Conservation (phyloP, 2,329 filamentous ascomycete species). For the Cytospora piceicola region DNA sequence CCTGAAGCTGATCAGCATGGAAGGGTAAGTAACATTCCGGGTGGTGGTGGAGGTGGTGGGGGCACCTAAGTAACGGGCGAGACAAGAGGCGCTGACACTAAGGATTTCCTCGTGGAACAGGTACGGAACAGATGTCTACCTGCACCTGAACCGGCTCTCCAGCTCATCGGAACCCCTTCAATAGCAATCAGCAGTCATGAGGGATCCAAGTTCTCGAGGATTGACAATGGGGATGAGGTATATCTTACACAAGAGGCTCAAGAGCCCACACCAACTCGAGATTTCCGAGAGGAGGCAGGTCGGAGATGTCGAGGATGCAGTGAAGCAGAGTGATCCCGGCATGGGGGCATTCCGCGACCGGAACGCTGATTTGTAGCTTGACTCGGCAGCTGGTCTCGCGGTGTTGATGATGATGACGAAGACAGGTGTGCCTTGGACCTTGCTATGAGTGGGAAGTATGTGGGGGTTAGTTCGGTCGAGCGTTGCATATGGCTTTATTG, state of each 20-base stretch:
- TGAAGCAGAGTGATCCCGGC: constrained; percentile 52
- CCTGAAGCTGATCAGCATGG: constrained; percentile 97
- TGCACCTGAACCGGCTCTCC: constrained; percentile 93
- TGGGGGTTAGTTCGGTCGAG: neutral
- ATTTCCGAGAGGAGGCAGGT: constrained; percentile 88
- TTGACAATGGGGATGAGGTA: constrained; percentile 58
- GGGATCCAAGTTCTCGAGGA: constrained; percentile 70
- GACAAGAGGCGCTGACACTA: constrained; percentile 30
- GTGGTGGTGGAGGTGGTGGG: neutral
- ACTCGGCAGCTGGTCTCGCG: neutral
- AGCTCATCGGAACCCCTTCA: constrained; percentile 95
- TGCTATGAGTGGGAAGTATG: neutral
- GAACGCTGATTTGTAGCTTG: constrained; percentile 39
- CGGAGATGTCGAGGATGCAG: constrained; percentile 80
- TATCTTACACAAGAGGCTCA: constrained; percentile 67
- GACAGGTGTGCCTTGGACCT: neutral
- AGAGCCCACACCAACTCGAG: constrained; percentile 59
- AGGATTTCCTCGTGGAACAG: constrained; percentile 49
- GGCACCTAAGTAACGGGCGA: neutral
- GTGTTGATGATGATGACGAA: constrained; percentile 27
- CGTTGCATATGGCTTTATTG: neutral
- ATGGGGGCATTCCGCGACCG: constrained; percentile 28
- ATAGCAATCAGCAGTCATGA: constrained; percentile 92
- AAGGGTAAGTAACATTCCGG: constrained; percentile 70
- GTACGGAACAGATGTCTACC: constrained; percentile 97